Base-by-base conservation (phyloP, 1,284 basidiomycete species). In the Fomitopsis schrenkii region DNA sequence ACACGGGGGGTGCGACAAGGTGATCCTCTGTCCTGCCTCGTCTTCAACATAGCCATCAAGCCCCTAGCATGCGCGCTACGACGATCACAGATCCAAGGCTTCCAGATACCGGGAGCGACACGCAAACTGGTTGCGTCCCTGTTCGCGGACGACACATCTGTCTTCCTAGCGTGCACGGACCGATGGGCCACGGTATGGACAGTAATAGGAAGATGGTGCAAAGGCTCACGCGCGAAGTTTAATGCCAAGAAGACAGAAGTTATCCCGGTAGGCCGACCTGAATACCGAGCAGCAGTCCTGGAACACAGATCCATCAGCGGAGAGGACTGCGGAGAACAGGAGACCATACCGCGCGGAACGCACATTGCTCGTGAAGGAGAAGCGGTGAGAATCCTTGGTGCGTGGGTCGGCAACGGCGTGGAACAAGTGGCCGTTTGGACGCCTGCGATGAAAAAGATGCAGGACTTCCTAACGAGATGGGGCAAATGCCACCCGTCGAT, bases 31-130 rank as follows among this genome's bases (percentile, higher is more conserved):
- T 80, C 77, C 0, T 80, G 77, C 64, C 68, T 80, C 0, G 68
- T 80, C 0, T 80, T 77, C 22, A 61, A 79, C 56, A 15, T 76
- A 0, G 74, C 72, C 30, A 77, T 78, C 0, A 74, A 77, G 62
- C 71, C 74, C 0, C 67, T 77, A 10, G 71, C 74, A 8, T 54
- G 38, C 19, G 63, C 61, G 40, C 59, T 78, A 0, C 19, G 75
- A 15, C 59, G 65, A 0, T 76, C 75, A 0, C 19, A 62, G 3
- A 66, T 79, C 5, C 28, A 66, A 59, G 76, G 76, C 0, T 64
- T 74, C 10, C 36, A 64, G 4, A 68, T 73, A 15, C 63, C 69
- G 50, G 44, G 44, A 9, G 19, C 44, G 10, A 10, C 19, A 45
- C 17, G 10, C 3, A 3, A 10, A 9, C 44, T 45, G 6, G n/a